phyloP scores from a whole-genome alignment of 805 yeast genomes.

The Lipomyces chichibuensis region DNA sequence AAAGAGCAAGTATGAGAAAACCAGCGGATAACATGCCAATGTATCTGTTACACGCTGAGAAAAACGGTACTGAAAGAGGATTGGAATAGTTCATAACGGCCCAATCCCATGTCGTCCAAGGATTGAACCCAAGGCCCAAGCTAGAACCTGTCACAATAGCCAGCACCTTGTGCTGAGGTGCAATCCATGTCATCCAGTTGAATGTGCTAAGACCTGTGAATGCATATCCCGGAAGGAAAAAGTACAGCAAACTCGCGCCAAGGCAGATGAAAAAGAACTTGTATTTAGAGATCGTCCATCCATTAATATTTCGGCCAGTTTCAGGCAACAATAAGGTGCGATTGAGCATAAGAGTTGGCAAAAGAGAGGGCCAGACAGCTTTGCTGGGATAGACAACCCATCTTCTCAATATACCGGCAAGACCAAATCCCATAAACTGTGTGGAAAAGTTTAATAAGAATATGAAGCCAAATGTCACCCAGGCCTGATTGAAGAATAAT shows the following conservation, averaged over 20 bases:
- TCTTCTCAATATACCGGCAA: slow-evolving; percentile 66
- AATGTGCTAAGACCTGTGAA: slow-evolving; percentile 64
- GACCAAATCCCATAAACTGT: slow-evolving; percentile 67
- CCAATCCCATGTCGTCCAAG: slow-evolving; percentile 54
- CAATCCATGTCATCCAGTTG: slow-evolving; percentile 62
- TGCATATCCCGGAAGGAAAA: slow-evolving; percentile 66
- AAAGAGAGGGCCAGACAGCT: slow-evolving; percentile 58
- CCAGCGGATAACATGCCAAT: slow-evolving; percentile 53
- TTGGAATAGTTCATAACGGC: slow-evolving; percentile 44
- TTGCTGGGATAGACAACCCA: slow-evolving; percentile 51
- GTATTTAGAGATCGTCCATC: slow-evolving; percentile 63
- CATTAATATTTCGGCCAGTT: slow-evolving; percentile 52
- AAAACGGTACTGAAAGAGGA: slow-evolving; percentile 40
- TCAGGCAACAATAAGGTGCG: slow-evolving; percentile 52
- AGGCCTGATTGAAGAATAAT: slow-evolving; percentile 31
- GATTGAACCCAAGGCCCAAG: slow-evolving; percentile 50
- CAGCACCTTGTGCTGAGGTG: slow-evolving; percentile 54
- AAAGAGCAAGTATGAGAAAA: slow-evolving; percentile 54
- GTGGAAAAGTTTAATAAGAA: slow-evolving; percentile 58
- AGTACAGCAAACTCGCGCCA: slow-evolving; percentile 51
- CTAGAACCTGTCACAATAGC: slow-evolving; percentile 55
- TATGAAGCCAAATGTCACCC: slow-evolving; percentile 55
- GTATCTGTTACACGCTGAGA: slow-evolving; percentile 49
- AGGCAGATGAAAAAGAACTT: slow-evolving; percentile 53
- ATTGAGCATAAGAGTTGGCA: slow-evolving; percentile 56